Conservation (phyloP, 352 stramenopile genomes). For the Phytophthora rubi region DNA sequence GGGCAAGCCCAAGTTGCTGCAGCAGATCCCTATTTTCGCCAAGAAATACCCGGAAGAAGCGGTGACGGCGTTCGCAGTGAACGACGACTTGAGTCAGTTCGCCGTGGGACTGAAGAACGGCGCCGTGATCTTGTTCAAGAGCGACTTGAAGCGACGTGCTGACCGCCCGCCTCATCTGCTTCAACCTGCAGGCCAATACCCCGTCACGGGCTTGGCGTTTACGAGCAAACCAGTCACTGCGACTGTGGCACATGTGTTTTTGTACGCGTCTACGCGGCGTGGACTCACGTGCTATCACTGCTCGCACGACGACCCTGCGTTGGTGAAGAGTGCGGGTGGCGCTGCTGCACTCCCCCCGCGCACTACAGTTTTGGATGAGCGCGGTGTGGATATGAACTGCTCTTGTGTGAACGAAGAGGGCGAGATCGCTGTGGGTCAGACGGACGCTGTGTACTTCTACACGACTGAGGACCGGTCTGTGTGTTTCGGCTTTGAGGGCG, state of each 20-base stretch:
- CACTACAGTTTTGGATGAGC: slow-evolving; percentile 82
- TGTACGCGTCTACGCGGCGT: slow-evolving; percentile 81
- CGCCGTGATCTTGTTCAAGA: slow-evolving; percentile 84
- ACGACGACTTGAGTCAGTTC: slow-evolving; percentile 84
- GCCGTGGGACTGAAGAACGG: slow-evolving; percentile 84
- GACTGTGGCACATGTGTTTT: slow-evolving; percentile 69
- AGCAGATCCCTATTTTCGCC: slow-evolving; percentile 86
- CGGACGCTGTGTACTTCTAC: slow-evolving; percentile 91
- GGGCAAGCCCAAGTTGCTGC: slow-evolving; percentile 83
- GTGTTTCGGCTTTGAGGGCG: slow-evolving; percentile 90
- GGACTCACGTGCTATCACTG: slow-evolving; percentile 88
- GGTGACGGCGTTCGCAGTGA: slow-evolving; percentile 86
- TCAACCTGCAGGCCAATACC: slow-evolving; percentile 80
- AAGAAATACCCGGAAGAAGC: slow-evolving; percentile 91
- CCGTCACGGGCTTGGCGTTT: slow-evolving; percentile 81
- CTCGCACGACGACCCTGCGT: slow-evolving; percentile 79
- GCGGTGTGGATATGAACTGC: slow-evolving; percentile 82
- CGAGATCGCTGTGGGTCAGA: slow-evolving; percentile 84
- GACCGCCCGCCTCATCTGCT: slow-evolving; percentile 75
- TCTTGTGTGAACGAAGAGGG: slow-evolving; percentile 87
- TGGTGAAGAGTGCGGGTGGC: slow-evolving; percentile 75
- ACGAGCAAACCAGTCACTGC: slow-evolving; percentile 78
- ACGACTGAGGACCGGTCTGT: slow-evolving; percentile 86
- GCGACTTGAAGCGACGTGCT: slow-evolving; percentile 77
- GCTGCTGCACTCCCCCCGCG: slow-evolving; percentile 65